These are phyloP conservation scores for Backusella tuberculispora DNA, from an alignment of 192 early-diverging fungal species.

Conservation along the genomic window DNA sequence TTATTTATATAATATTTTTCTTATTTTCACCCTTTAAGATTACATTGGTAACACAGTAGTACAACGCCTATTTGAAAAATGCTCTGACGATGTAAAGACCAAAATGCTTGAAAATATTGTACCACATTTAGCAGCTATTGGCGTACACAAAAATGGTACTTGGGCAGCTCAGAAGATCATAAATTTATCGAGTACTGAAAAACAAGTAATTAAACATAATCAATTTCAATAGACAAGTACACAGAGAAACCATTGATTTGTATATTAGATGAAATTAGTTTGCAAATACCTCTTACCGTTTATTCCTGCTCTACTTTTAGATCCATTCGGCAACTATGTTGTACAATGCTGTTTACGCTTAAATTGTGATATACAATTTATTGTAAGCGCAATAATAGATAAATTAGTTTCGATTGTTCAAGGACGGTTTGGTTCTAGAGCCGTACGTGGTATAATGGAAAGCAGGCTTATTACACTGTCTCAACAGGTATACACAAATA, in stretches of 20 bases:
- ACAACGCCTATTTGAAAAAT: slow-evolving; percentile 87
- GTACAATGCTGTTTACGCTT: slow-evolving; percentile 91
- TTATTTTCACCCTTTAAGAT: slow-evolving; percentile 37
- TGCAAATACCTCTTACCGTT: slow-evolving; percentile 60
- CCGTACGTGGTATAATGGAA: slow-evolving; percentile 90
- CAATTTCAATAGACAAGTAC: background rate
- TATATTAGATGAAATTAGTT: slow-evolving; percentile 63
- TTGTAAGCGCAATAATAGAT: slow-evolving; percentile 86
- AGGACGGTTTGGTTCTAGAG: slow-evolving; percentile 90
- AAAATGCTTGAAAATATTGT: slow-evolving; percentile 76
- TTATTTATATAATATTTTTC: background rate
- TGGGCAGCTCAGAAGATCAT: slow-evolving; percentile 98
- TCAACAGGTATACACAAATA: slow-evolving; percentile 57
- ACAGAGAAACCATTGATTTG: slow-evolving; percentile 35
- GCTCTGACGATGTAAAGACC: slow-evolving; percentile 65
- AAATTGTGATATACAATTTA: slow-evolving; percentile 73
- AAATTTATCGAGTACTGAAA: slow-evolving; percentile 63
- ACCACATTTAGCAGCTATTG: slow-evolving; percentile 85
- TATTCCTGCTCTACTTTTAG: slow-evolving; percentile 84
- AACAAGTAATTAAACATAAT: slow-evolving; percentile 3
- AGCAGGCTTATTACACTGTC: slow-evolving; percentile 72
- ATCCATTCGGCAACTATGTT: slow-evolving; percentile 98
- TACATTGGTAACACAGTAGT: slow-evolving; percentile 96
- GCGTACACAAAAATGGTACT: slow-evolving; percentile 97
- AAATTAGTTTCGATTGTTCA: slow-evolving; percentile 83